phyloP scores from a whole-genome alignment of 1,284 basidiomycete species.

The Ustanciosporium gigantosporum region DNA sequence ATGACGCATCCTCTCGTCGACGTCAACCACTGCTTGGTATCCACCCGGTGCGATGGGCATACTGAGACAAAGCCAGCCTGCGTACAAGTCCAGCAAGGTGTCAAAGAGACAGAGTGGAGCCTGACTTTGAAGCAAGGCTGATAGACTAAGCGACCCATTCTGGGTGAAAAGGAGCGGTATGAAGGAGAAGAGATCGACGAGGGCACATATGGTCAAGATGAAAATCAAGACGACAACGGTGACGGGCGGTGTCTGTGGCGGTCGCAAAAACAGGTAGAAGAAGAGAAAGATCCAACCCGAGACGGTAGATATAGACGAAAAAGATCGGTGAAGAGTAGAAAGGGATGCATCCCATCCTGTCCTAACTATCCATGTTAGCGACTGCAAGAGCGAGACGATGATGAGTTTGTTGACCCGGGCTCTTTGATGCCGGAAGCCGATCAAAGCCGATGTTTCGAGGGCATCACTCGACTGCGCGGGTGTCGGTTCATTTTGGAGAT shows the following conservation, averaged over 20 bases:
- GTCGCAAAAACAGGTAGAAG: conserved; percentile 8
- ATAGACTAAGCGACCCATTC: neutral
- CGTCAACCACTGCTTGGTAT: conserved; percentile 30
- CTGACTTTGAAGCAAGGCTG: neutral
- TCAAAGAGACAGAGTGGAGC: conserved; percentile 7
- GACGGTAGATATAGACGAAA: neutral
- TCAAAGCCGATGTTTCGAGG: neutral
- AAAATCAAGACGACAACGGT: conserved; percentile 9
- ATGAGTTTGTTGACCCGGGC: neutral
- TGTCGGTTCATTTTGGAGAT: too few relatives aligned
- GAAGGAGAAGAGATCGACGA: conserved; percentile 9
- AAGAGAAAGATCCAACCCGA: conserved; percentile 13
- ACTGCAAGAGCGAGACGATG: neutral
- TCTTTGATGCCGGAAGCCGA: neutral
- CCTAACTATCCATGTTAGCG: neutral
- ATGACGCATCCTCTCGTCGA: conserved; percentile 20
- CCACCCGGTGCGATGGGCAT: conserved; percentile 45
- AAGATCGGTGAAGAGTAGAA: neutral
- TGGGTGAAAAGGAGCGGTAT: conserved; percentile 2
- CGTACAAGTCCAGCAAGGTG: conserved; percentile 6
- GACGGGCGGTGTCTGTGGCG: conserved; percentile 20
- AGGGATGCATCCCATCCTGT: neutral
- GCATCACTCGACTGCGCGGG: too few relatives aligned
- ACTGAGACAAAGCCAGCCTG: conserved; percentile 13
- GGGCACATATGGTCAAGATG: conserved; percentile 2